Percentiles rank a stretch among this genome's conserved stretches.
Conservation (phyloP, 179 eudicot species). For the Sideroxylon spinosum region DNA sequence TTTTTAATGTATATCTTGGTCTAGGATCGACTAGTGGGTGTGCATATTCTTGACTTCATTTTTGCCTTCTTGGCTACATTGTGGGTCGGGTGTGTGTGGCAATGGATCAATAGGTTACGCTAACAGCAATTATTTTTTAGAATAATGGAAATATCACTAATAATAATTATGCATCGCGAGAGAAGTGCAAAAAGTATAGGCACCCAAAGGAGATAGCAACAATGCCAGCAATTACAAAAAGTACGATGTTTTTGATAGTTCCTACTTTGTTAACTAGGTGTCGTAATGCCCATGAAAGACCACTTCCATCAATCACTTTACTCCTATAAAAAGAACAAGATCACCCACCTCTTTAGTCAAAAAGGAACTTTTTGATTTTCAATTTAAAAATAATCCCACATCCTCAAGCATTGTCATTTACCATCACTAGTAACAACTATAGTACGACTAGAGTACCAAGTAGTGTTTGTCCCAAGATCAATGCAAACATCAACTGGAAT, state of each 20-base stretch:
- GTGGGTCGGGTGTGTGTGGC: conserved; percentile 73
- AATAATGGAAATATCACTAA: no score
- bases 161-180: conserved; percentile 72
- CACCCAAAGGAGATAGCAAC: no score
- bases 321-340: no score
- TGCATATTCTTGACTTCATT: conserved; percentile 55
- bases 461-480: neutral
- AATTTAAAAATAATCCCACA: neutral
- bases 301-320: no score
- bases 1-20: conserved; percentile 39
- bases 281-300: no score
- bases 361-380: no score
- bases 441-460: neutral
- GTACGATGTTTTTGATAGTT: no score
- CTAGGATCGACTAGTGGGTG: conserved; percentile 51
- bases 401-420: neutral
- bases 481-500: neutral
- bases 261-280: no score
- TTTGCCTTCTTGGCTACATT: conserved; percentile 53
- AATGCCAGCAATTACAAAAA: no score
- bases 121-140: conserved; percentile 62
- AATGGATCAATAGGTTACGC: conserved; percentile 79
- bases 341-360: no score
- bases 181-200: conserved; percentile 72
- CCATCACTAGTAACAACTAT: no score